These are phyloP conservation scores for Lactifluus volemus DNA, from an alignment of 768 basidiomycete genomes.

Conservation along the genomic window DNA sequence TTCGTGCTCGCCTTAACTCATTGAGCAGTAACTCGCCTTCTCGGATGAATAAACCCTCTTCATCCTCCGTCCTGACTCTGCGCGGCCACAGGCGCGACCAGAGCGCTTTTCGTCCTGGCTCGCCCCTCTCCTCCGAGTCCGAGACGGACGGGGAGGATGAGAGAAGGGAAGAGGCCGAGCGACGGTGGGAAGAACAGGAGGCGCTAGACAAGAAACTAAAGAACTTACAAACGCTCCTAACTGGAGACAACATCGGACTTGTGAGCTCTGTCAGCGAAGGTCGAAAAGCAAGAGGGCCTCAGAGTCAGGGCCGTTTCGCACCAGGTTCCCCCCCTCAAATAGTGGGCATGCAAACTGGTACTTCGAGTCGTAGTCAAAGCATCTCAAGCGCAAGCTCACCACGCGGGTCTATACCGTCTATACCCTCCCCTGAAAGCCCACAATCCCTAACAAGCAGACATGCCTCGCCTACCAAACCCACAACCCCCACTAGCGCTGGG, in stretches of 20 bases:
- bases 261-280: conserved; percentile 32
- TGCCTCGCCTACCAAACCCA: conserved; percentile 7
- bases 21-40: conserved; percentile 44
- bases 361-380: conserved; percentile 45
- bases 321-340: conserved; percentile 28
- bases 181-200: conserved; percentile 58
- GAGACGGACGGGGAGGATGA: conserved; percentile 42
- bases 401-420: conserved; percentile 72
- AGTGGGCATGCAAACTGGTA: conserved; percentile 33
- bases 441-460: conserved; percentile 28
- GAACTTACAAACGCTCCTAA: conserved; percentile 64
- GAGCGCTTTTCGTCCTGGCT: conserved; percentile 4
- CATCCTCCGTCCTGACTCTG: conserved; percentile 66
- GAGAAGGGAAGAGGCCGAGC: conserved; percentile 63
- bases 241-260: conserved; percentile 62
- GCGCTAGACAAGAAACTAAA: conserved; percentile 57
- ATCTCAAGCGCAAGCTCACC: conserved; percentile 68
- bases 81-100: conserved; percentile 24
- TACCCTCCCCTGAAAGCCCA: conserved; percentile 58
- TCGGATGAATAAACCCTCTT: conserved; percentile 40
- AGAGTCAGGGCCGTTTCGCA: conserved; percentile 28
- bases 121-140: conserved; percentile 25
- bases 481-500: conserved; percentile 1
- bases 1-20: conserved; percentile 65
- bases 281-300: conserved; percentile 12